Percentiles rank a stretch among this genome's conserved stretches.
phyloP scores from a whole-genome alignment of 371 early-diverging fungal species.

The Zancudomyces culisetae region DNA sequence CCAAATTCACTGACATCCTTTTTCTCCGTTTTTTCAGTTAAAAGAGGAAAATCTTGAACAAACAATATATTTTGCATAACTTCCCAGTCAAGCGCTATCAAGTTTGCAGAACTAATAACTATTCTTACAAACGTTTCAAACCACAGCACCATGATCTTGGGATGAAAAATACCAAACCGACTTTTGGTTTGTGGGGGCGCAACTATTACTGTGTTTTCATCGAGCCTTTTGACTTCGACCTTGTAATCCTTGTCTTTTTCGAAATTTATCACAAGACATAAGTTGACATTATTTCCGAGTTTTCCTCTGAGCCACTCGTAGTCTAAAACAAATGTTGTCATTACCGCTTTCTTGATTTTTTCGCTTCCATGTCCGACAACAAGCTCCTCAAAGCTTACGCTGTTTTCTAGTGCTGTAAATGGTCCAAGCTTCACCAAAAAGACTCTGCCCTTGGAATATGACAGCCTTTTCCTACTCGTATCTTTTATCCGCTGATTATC shows the following conservation, averaged over 20 bases:
- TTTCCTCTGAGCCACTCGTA: conserved; percentile 9
- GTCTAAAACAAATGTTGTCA: conserved; percentile 19
- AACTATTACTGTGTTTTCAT: conserved; percentile 9
- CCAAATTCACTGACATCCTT: not conserved
- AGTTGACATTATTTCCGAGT: not conserved
- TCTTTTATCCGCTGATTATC: too few species aligned
- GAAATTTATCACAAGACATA: conserved; percentile 4
- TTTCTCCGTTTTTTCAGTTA: not conserved
- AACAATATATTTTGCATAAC: conserved; percentile 14
- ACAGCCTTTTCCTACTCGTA: too few species aligned
- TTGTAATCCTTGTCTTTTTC: conserved; percentile 5
- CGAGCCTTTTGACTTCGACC: not conserved
- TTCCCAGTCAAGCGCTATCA: conserved; percentile 15
- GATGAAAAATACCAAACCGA: conserved; percentile 17
- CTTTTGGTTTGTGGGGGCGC: conserved; percentile 7
- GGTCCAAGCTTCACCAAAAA: not conserved
- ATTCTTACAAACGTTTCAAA: conserved; percentile 11
- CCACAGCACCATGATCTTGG: conserved; percentile 17
- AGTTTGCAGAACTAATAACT: conserved; percentile 16
- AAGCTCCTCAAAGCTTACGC: not conserved
- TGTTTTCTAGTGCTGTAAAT: not conserved
- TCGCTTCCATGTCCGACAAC: not conserved
- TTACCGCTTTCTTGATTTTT: conserved; percentile 7
- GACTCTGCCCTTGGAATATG: not conserved
- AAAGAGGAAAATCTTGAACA: conserved; percentile 16